Evolutionary conservation across 1,139 yeast species (phyloP).

Genomic region (Taphrina communis): DNA sequence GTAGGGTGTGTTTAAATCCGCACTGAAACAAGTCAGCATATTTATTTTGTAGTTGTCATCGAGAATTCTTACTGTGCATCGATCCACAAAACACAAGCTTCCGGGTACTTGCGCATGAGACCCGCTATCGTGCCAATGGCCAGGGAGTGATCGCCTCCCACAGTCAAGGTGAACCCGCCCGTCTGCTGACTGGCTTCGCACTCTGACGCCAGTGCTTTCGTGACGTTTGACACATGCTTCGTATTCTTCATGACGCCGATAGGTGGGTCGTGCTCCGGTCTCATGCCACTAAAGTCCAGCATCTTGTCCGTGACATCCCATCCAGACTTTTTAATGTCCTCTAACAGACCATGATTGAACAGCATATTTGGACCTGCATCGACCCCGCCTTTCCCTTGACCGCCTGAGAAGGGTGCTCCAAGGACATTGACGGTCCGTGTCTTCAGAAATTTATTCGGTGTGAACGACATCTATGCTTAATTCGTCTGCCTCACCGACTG

Average conservation of each 20-base stretch:
- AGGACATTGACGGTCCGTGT: constrained; percentile 44
- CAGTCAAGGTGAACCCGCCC: constrained; percentile 75
- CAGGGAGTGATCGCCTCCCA: constrained; percentile 97
- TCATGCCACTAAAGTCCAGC: constrained; percentile 53
- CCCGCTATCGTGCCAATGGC: constrained; percentile 94
- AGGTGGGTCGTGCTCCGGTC: constrained; percentile 52
- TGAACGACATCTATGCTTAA: constrained; percentile 15
- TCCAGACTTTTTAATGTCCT: constrained; percentile 68
- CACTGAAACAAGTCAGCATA: background rate
- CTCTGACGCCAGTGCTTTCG: constrained; percentile 66
- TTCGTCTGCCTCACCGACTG: too few species aligned
- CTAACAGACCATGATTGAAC: constrained; percentile 70
- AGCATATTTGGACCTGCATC: constrained; percentile 90
- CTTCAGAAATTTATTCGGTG: constrained; percentile 43
- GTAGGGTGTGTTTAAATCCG: constrained; percentile 85
- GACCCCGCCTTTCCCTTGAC: constrained; percentile 92
- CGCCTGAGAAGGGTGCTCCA: constrained; percentile 60
- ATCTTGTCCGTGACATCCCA: constrained; percentile 72
- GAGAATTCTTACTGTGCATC: constrained; percentile 82
- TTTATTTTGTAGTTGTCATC: background rate
- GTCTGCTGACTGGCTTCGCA: constrained; percentile 59
- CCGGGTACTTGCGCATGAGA: constrained; percentile 76
- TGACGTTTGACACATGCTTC: constrained; percentile 73
- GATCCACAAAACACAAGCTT: constrained; percentile 91
- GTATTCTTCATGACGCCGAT: constrained; percentile 71